Evolutionary conservation across 352 stramenopile genomes (phyloP), one percentile per base, ranked within the genome.

Genomic region (Thraustochytrium sp.): DNA sequence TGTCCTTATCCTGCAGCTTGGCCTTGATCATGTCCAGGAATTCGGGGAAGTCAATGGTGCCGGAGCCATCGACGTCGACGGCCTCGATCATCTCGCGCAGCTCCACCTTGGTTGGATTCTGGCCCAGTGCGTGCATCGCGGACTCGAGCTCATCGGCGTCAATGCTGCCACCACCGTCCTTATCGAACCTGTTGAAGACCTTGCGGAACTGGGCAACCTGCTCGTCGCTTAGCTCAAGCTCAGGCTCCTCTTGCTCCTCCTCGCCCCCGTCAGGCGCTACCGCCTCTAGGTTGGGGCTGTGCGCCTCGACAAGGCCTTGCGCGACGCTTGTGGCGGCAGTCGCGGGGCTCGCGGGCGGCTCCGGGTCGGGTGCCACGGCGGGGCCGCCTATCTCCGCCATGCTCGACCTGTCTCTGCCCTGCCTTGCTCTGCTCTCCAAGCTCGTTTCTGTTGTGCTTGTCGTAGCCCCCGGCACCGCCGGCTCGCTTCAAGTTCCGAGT

Each of bases 111-210:
- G 85, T 87, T 29, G 85, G 85, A 74, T 88, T 86, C 34, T 87
- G 80, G 26, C 86, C 86, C 40, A 88, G 64, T 16, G 56, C 78
- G 23, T 84, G 49, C 85, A 88, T 88, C 34, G 86, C 84, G 13
- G 82, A 62, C 48, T 76, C 86, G 11, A 88, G 62, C 82, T 88
- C 86, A 21, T 88, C 77, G 23, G 73, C 65, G 40, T 85, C 77
- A 59, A 88, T 88, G 16, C 62, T 86, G 55, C 86, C 86, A 40
- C 84, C 80, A 37, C 83, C 76, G 56, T 88, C 85, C 44, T 87
- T 86, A 74, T 88, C 86, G 65, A 88, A 88, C 26, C 78, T 31
- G 40, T 87, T 84, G 84, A 88, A 88, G 29, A 85, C 85, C 55
- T 88, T 83, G 13, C 65, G 82, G 44, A 88, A 86, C 82, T 88